These are phyloP conservation scores for Neonectria hederae DNA, from an alignment of 2,329 filamentous ascomycete species.

Conservation along the genomic window DNA sequence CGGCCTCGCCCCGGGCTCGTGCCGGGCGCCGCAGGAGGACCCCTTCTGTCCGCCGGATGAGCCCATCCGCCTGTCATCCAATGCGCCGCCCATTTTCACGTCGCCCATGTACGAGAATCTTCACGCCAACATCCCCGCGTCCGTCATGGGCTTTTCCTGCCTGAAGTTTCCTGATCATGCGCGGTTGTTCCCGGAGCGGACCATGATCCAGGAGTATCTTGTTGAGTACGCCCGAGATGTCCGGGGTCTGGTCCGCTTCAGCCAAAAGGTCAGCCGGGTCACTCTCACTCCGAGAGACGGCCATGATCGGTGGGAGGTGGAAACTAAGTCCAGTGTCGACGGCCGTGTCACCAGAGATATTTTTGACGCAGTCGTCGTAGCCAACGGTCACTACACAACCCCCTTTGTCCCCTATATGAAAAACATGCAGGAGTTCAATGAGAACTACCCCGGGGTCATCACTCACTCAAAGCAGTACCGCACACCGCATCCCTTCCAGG, in stretches of 20 bases:
- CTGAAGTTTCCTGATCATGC: conserved; percentile 69
- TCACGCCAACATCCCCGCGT: conserved; percentile 86
- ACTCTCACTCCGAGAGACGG: conserved; percentile 41
- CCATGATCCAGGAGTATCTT: conserved; percentile 78
- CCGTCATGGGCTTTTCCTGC: conserved; percentile 83
- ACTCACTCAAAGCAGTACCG: conserved; percentile 86
- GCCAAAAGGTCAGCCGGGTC: conserved; percentile 74
- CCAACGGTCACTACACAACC: conserved; percentile 78
- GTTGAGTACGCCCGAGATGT: conserved; percentile 76
- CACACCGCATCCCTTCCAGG: conserved; percentile 66
- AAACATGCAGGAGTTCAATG: conserved; percentile 68
- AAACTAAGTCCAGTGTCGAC: conserved; percentile 60
- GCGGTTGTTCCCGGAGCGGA: conserved; percentile 78
- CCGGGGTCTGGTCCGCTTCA: conserved; percentile 72
- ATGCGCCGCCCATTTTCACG: conserved; percentile 69
- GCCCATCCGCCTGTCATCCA: conserved; percentile 61
- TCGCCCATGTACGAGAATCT: conserved; percentile 84
- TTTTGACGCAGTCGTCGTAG: conserved; percentile 81
- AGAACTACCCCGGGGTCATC: conserved; percentile 67
- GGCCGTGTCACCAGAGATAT: conserved; percentile 51
- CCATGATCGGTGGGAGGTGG: conserved; percentile 69
- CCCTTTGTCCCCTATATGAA: conserved; percentile 72
- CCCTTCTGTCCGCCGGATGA: conserved; percentile 70
- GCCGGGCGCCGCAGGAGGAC: conserved; percentile 74
- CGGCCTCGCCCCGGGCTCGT: conserved; percentile 56